A percentile compares a stretch with the other conserved stretches of the same genome.
phyloP scores from a whole-genome alignment of 2,329 filamentous ascomycete species.

The Verticillium isaacii region DNA sequence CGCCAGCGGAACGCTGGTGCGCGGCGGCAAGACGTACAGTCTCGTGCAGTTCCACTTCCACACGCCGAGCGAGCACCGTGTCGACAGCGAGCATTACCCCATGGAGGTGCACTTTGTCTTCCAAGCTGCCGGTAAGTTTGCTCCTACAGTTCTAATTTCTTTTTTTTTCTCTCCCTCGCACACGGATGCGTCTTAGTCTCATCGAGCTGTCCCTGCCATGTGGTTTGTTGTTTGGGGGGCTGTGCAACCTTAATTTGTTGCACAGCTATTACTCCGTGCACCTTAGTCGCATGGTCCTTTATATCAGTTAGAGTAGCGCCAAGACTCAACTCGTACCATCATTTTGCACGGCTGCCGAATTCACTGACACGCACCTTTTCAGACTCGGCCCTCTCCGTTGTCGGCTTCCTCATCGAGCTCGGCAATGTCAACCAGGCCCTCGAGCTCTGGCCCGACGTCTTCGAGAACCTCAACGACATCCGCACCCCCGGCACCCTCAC shows the following conservation, averaged over 20 bases:
- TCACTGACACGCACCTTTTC: neutral
- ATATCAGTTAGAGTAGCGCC: neutral
- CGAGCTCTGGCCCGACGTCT: constrained; percentile 29
- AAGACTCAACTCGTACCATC: neutral
- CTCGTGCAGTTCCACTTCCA: constrained; percentile 58
- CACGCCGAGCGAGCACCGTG: constrained; percentile 53
- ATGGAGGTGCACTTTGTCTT: constrained; percentile 38
- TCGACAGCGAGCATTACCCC: constrained; percentile 35
- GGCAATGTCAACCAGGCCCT: constrained; percentile 11
- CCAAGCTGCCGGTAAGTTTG: constrained; percentile 20
- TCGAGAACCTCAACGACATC: constrained; percentile 32
- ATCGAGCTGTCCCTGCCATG: neutral
- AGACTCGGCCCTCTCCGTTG: constrained; percentile 26
- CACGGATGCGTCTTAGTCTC: neutral
- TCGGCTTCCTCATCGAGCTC: constrained; percentile 32
- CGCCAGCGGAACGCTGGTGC: constrained; percentile 39
- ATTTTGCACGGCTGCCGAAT: neutral
- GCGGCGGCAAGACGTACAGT: constrained; percentile 32
- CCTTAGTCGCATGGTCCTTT: neutral
- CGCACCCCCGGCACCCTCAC: constrained; percentile 30
- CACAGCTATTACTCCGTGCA: neutral
- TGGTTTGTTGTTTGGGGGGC: neutral
- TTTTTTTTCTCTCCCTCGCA: neutral
- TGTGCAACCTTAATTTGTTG: neutral
- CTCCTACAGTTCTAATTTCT: neutral